Evolutionary conservation across 164 flowering plant species (phyloP).

Genomic region (Nelumbo lutea): DNA sequence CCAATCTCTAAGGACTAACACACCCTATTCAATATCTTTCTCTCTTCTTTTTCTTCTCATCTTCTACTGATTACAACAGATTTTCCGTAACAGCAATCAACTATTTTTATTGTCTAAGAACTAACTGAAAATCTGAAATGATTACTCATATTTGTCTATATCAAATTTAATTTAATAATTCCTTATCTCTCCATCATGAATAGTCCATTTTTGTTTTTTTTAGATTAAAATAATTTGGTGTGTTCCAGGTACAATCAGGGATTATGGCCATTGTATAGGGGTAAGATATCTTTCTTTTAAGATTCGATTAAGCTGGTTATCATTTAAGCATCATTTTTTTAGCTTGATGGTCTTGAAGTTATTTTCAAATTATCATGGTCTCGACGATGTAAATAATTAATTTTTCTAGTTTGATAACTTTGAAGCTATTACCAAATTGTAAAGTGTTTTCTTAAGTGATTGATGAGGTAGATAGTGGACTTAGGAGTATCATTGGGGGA

Average conservation of each 20-base stretch:
- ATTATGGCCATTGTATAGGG: constrained; percentile 96
- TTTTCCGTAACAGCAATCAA: too few species aligned
- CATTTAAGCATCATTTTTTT: background rate
- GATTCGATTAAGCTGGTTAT: background rate
- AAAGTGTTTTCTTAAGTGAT: too few species aligned
- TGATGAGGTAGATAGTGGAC: too few species aligned
- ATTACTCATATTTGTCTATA: background rate
- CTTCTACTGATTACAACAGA: background rate
- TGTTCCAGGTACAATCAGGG: constrained; percentile 68
- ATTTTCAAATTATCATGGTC: too few species aligned
- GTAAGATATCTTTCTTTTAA: constrained; percentile 25
- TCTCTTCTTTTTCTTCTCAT: background rate
- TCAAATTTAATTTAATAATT: background rate
- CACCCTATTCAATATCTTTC: too few species aligned
- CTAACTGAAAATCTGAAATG: background rate
- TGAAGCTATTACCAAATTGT: too few species aligned
- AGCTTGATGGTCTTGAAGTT: background rate
- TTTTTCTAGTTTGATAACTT: too few species aligned
- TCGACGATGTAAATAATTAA: too few species aligned
- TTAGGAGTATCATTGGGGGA: too few species aligned
- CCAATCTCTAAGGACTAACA: too few species aligned
- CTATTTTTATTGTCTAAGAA: too few species aligned
- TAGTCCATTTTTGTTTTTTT: constrained; percentile 4
- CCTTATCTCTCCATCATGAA: background rate
- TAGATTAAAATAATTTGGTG: constrained; percentile 9